These are phyloP conservation scores for Pisolithus albus DNA, from an alignment of 768 basidiomycete genomes.

Conservation along the genomic window DNA sequence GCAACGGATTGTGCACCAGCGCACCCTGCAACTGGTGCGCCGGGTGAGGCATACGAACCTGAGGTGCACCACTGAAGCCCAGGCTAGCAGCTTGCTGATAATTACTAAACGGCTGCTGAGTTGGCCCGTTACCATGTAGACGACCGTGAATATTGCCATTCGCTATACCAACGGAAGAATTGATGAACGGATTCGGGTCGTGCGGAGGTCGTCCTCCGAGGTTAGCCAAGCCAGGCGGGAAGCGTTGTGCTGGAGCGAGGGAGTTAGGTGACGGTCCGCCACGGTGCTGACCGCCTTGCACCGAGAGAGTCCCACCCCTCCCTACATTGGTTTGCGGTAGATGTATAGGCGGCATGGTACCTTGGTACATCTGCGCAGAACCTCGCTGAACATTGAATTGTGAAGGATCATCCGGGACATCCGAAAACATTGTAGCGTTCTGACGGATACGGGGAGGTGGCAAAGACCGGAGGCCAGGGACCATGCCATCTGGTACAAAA, in stretches of 20 bases:
- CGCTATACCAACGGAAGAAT: conserved; percentile 36
- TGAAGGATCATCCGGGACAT: conserved; percentile 56
- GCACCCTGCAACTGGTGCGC: conserved; percentile 43
- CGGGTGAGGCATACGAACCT: conserved; percentile 48
- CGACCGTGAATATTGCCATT: conserved; percentile 40
- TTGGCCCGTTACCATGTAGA: conserved; percentile 40
- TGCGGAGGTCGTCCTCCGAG: conserved; percentile 78
- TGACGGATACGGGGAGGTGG: conserved; percentile 59
- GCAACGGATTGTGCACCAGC: conserved; percentile 43
- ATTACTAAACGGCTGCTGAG: conserved; percentile 48
- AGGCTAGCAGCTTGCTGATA: conserved; percentile 39
- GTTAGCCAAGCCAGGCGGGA: conserved; percentile 78
- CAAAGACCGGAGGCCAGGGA: conserved; percentile 69
- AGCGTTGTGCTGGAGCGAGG: conserved; percentile 46
- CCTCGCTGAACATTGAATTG: conserved; percentile 57
- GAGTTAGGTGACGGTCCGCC: conserved; percentile 62
- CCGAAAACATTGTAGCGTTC: conserved; percentile 45
- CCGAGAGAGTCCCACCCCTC: conserved; percentile 46
- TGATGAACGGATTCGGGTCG: conserved; percentile 60
- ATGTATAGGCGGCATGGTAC: conserved; percentile 42
- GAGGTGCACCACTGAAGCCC: conserved; percentile 36
- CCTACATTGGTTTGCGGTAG: conserved; percentile 43
- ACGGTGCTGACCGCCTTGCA: conserved; percentile 61
- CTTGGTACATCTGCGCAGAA: conserved; percentile 52
- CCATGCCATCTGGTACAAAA: conserved; percentile 81